Conservation (phyloP, 106 monocot genomes). For the Posidonia australis region DNA sequence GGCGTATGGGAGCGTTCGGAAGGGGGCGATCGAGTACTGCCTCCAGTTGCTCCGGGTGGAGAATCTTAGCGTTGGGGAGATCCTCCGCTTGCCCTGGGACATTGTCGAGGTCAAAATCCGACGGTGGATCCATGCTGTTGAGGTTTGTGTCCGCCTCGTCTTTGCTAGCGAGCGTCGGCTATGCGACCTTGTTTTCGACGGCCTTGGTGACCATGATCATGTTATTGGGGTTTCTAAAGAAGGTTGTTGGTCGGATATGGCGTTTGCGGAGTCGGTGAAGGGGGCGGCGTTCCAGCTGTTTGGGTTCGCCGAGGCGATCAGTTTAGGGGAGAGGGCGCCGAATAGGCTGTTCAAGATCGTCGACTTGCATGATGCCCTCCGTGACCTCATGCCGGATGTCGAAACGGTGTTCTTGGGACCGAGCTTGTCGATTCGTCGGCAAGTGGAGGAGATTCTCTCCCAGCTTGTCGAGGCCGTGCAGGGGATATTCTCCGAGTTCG, state of each 20-base stretch:
- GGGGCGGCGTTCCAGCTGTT: slow-evolving; percentile 13
- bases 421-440: slow-evolving; percentile 38
- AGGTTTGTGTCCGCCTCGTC: slow-evolving; percentile 41
- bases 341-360: slow-evolving; percentile 27
- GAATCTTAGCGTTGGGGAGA: slow-evolving; percentile 23
- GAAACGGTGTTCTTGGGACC: slow-evolving; percentile 8
- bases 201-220: not conserved
- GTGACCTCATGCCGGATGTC: slow-evolving; percentile 17
- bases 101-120: slow-evolving; percentile 47
- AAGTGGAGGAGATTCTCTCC: slow-evolving; percentile 44
- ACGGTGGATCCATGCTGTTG: slow-evolving; percentile 75
- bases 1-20: slow-evolving; percentile 46
- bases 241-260: not conserved
- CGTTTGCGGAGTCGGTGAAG: slow-evolving; percentile 11
- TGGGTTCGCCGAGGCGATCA: slow-evolving; percentile 17
- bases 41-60: slow-evolving; percentile 55
- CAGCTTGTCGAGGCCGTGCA: slow-evolving; percentile 50
- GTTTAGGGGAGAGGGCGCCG: slow-evolving; percentile 5
- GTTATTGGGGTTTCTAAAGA: not conserved
- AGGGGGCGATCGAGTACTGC: slow-evolving; percentile 33
- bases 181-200: slow-evolving; percentile 16
- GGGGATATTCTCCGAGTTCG: slow-evolving; percentile 71
- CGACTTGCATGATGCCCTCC: slow-evolving; percentile 18
- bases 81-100: slow-evolving; percentile 17
- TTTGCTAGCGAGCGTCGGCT: slow-evolving; percentile 33